Conservation (phyloP, 305 asterid species). For the Stenogyne calaminthoides region DNA sequence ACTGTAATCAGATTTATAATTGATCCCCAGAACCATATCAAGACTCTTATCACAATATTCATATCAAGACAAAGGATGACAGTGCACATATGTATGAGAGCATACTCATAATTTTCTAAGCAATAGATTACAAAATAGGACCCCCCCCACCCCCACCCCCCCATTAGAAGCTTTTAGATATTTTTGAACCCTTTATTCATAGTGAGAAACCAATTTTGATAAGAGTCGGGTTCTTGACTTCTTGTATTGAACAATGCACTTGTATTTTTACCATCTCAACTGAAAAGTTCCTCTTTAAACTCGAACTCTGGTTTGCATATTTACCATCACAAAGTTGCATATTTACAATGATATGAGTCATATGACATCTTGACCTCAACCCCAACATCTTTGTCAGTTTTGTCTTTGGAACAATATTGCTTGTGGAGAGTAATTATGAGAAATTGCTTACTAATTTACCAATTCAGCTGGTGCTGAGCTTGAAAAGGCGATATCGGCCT, state of each 20-base stretch:
- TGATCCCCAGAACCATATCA: neutral
- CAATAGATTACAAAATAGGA: no score
- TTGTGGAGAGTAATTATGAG: neutral
- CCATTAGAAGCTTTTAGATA: neutral
- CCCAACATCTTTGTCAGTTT: constrained; percentile 1
- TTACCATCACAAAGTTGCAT: neutral
- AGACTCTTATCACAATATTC: neutral
- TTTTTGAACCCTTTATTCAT: neutral
- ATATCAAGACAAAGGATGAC: neutral
- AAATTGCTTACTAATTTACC: constrained; percentile 28
- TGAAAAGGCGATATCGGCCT: constrained; percentile 60
- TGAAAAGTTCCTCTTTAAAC: neutral
- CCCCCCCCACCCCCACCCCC: no score
- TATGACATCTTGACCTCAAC: constrained; percentile 21
- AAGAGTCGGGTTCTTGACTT: neutral
- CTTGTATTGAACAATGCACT: constrained; percentile 1
- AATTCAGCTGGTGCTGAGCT: constrained; percentile 65
- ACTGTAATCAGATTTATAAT: neutral
- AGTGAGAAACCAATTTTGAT: neutral
- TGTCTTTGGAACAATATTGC: constrained; percentile 7
- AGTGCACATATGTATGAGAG: neutral
- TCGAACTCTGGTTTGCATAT: constrained; percentile 4
- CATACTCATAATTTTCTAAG: neutral
- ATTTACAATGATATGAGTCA: neutral
- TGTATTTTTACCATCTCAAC: neutral